Conservation (phyloP, 1,139 yeast species). For the Williopsis jadinii region DNA sequence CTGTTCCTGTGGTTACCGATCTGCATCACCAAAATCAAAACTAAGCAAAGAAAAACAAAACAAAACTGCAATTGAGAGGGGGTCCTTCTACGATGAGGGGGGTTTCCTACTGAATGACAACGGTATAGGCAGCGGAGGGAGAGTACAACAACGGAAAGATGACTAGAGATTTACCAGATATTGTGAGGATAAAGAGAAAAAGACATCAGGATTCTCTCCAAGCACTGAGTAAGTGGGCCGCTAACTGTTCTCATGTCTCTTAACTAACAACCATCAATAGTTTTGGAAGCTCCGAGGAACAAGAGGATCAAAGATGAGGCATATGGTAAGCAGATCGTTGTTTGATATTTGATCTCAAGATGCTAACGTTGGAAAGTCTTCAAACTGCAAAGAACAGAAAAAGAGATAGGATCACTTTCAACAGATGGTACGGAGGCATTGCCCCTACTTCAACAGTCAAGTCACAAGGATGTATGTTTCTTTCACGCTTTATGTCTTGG, state of each 20-base stretch:
- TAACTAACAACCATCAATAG: constrained; percentile 20
- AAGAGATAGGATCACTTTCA: constrained; percentile 21
- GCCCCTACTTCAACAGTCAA: constrained; percentile 20
- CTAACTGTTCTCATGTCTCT: neutral
- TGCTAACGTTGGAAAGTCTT: constrained; percentile 33
- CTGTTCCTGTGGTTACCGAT: too few species aligned
- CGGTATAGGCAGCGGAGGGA: too few species aligned
- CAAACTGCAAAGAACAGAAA: constrained; percentile 60
- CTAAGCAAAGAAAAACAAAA: too few species aligned
- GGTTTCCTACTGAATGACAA: too few species aligned
- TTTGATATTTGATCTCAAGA: neutral
- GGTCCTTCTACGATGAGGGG: too few species aligned
- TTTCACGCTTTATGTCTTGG: too few species aligned
- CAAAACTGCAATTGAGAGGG: too few species aligned
- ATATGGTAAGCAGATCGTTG: constrained; percentile 8
- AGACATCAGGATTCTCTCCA: constrained; percentile 83
- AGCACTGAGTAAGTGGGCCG: constrained; percentile 45
- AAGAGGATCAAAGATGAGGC: constrained; percentile 18
- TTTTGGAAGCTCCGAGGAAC: constrained; percentile 27
- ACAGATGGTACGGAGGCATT: constrained; percentile 16
- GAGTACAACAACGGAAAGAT: neutral
- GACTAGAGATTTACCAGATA: constrained; percentile 34
- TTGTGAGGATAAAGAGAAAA: constrained; percentile 77
- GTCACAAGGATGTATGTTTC: constrained; percentile 10
- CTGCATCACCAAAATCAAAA: too few species aligned